Percentiles rank a stretch among this genome's conserved stretches.
Conservation (phyloP, 1,284 basidiomycete species). For the Pascua sp. region DNA sequence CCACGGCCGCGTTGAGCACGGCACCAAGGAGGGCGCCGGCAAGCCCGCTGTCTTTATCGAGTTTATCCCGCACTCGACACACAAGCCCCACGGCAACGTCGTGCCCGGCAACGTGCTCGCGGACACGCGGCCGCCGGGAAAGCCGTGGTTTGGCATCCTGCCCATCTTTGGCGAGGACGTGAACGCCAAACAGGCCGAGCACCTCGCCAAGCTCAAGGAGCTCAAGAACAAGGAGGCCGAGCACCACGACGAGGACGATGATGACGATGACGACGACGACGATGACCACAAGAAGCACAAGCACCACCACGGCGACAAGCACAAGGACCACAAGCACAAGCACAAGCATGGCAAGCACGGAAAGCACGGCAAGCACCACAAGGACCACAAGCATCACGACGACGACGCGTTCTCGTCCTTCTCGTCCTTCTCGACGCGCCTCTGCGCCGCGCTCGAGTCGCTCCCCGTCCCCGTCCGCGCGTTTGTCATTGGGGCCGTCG, state of each 20-base stretch:
- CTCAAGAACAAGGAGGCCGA: neutral
- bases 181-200: neutral
- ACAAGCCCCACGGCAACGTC: too few relatives aligned
- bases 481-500: conserved; percentile 1
- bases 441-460: conserved; percentile 3
- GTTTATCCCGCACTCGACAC: too few relatives aligned
- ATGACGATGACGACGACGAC: neutral
- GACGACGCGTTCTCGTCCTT: neutral
- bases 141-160: neutral
- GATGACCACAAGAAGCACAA: neutral
- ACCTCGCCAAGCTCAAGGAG: neutral
- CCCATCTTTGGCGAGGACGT: neutral
- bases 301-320: neutral
- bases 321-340: conserved; percentile 5
- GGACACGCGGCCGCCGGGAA: too few relatives aligned
- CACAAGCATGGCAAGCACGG: conserved; percentile 2
- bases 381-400: conserved; percentile 2
- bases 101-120: too few relatives aligned
- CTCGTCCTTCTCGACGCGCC: neutral
- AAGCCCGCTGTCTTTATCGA: too few relatives aligned
- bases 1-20: too few relatives aligned
- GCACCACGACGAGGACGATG: neutral
- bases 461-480: conserved; percentile 4
- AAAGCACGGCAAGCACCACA: neutral
- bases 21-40: too few relatives aligned